Evolutionary conservation across 2,329 filamentous ascomycete genomes (phyloP).

Genomic region (Zasmidium angulare): DNA sequence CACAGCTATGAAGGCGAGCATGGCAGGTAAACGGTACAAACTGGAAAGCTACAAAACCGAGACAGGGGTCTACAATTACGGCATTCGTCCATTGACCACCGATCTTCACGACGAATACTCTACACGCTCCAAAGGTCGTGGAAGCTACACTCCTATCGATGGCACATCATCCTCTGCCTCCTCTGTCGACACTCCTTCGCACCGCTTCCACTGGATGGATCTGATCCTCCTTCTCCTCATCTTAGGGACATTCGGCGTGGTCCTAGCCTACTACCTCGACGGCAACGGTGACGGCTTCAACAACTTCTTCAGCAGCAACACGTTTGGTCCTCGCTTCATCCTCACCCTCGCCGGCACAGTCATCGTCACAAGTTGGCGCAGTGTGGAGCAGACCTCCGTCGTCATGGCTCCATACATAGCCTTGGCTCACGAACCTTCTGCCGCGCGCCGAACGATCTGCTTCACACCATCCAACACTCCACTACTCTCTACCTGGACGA

Average conservation of each 20-base stretch:
- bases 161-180: background rate
- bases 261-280: conserved; percentile 21
- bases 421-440: conserved; percentile 6
- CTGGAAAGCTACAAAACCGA: conserved; percentile 12
- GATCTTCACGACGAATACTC: background rate
- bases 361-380: conserved; percentile 17
- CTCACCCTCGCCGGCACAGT: conserved; percentile 19
- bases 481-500: conserved; percentile 14
- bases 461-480: conserved; percentile 21
- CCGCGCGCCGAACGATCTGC: conserved; percentile 10
- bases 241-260: conserved; percentile 16
- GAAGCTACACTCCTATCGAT: conserved; percentile 5
- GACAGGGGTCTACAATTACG: conserved; percentile 5
- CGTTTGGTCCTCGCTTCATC: conserved; percentile 24
- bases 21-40: conserved; percentile 14
- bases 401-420: conserved; percentile 18
- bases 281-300: conserved; percentile 19
- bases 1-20: background rate
- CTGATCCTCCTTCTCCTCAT: conserved; percentile 12
- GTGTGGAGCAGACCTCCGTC: conserved; percentile 17
- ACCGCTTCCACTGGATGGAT: conserved; percentile 15
- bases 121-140: background rate
- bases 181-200: background rate
- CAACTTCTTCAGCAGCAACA: conserved; percentile 23
- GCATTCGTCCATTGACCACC: conserved; percentile 5